Conservation (phyloP, 2,329 filamentous ascomycete genomes). For the Microthyrium microscopicum region DNA sequence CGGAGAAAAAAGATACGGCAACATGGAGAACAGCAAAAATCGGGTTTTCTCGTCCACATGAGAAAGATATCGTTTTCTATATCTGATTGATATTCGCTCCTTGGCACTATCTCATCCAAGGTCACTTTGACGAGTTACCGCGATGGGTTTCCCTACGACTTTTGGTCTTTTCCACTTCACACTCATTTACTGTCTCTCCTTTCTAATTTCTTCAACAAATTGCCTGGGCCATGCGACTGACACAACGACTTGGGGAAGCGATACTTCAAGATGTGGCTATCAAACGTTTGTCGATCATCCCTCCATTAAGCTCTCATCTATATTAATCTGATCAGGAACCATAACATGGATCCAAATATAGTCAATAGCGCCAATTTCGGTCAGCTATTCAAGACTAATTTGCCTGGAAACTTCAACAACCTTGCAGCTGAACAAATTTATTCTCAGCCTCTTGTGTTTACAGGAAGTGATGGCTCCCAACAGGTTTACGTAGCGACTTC, state of each 20-base stretch:
- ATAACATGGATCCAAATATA: slow-evolving; percentile 46
- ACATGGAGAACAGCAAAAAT: too few relatives aligned
- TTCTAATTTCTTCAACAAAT: too few relatives aligned
- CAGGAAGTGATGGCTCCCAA: slow-evolving; percentile 31
- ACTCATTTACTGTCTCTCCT: too few relatives aligned
- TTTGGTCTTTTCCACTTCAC: too few relatives aligned
- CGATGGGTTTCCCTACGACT: too few relatives aligned
- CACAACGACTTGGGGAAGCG: slow-evolving; percentile 44
- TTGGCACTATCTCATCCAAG: too few relatives aligned
- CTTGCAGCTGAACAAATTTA: slow-evolving; percentile 33
- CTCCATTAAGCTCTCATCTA: background rate
- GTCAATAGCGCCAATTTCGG: slow-evolving; percentile 39
- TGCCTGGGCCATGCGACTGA: too few relatives aligned
- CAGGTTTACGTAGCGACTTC: slow-evolving; percentile 40
- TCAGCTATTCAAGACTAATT: slow-evolving; percentile 34
- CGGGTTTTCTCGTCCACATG: too few relatives aligned
- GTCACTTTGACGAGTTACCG: too few relatives aligned
- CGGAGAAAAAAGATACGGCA: too few relatives aligned
- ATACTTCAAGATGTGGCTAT: slow-evolving; percentile 37
- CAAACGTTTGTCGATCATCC: slow-evolving; percentile 26
- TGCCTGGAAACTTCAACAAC: slow-evolving; percentile 37
- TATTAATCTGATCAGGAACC: slow-evolving; percentile 22
- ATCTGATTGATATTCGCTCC: too few relatives aligned
- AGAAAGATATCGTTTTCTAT: too few relatives aligned
- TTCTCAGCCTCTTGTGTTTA: slow-evolving; percentile 36